Evolutionary conservation across 75 land plant species (phyloP), one percentile per base, ranked within the genome.

Genomic region (Sequoia sempervirens): DNA sequence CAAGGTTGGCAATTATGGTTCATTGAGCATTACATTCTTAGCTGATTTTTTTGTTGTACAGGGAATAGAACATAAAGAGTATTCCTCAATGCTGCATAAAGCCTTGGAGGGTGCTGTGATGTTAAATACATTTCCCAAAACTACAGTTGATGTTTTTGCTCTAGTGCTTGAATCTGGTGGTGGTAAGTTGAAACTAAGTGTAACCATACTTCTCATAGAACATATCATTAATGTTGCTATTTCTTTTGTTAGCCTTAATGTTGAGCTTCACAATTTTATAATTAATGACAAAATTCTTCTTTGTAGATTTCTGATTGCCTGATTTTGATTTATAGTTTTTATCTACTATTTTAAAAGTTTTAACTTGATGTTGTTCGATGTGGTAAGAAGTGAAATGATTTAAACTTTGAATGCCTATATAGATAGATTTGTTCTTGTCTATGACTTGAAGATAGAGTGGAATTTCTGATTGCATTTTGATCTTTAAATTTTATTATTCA

Each of bases 81-180:
- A 84, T 83, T 91, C 99, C 15, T 84, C 95, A 61, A 91, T 93
- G 92, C 89, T 98, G 80, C 96, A 92, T 83, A 96, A 96, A 86
- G 94, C 97, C 83, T 85, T 98, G 86, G 97, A 93, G 86, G 97
- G 99, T 83, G 94, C 97, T 38, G 94, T 98, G 26, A 94, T 91
- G 64, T 86, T 98, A 78, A 91, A 95, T 68, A 87, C 93, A 53
- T 98, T 98, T 82, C 99, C 99, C 15, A 98, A 98, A 90, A 94
- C 99, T 64, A 96, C 99, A 36, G 99, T 98, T 17, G 99, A 98
- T 88, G 92, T 98, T 8, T 98, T 98, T 89, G 99, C 97, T 54
- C 88, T 98, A 82, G 90, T 98, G 9, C 82, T 98, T 69, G 99
- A 98, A 89, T 98, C 99, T 87, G 99, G 97, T 74, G 99, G 99